phyloP scores from a whole-genome alignment of 176 grass and related monocot species.

The Thinopyrum elongatum region DNA sequence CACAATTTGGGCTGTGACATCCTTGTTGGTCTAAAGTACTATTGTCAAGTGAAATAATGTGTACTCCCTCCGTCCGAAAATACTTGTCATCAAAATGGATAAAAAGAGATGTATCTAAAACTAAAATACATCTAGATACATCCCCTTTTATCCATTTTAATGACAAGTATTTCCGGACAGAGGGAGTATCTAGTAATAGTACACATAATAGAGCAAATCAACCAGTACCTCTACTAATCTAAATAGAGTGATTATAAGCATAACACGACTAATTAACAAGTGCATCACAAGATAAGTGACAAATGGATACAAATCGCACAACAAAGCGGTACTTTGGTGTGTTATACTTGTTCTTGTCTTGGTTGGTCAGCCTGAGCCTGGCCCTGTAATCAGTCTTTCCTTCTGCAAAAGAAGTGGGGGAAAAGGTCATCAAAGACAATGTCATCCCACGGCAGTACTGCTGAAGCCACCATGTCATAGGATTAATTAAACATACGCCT shows the following conservation, averaged over 20 bases:
- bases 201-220: background rate
- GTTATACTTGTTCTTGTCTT: conserved; percentile 76
- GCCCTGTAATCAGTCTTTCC: conserved; percentile 73
- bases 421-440: background rate
- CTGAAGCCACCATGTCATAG: background rate
- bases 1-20: conserved; percentile 47
- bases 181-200: background rate
- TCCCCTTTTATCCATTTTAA: too few relatives aligned
- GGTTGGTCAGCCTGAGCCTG: conserved; percentile 59
- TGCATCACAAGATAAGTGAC: background rate
- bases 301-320: conserved; percentile 58
- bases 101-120: too few relatives aligned
- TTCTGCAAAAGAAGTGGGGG: conserved; percentile 19
- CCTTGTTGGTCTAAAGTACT: conserved; percentile 49
- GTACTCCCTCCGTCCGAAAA: too few relatives aligned
- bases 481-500: conserved; percentile 23
- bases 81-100: too few relatives aligned
- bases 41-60: conserved; percentile 27
- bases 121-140: too few relatives aligned
- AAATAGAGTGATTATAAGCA: background rate
- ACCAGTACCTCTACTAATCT: background rate
- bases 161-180: too few relatives aligned
- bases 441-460: background rate
- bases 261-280: background rate
- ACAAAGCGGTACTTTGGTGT: conserved; percentile 67